Conservation (phyloP, 257 asterid genomes). For the Handroanthus guayacan region DNA sequence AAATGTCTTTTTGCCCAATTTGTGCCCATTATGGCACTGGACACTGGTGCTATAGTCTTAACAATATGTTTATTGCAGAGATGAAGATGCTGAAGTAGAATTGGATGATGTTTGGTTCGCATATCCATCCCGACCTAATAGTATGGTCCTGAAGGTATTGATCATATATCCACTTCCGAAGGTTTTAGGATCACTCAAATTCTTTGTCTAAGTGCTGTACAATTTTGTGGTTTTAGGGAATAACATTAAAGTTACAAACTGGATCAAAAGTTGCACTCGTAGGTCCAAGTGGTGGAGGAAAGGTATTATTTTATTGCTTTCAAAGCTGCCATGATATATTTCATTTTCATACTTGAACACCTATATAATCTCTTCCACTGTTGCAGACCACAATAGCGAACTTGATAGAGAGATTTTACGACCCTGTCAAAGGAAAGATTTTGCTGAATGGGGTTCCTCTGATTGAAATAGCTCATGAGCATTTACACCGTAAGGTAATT, state of each 20-base stretch:
- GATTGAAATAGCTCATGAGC: slow-evolving; percentile 71
- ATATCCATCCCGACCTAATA: slow-evolving; percentile 88
- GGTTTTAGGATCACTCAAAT: slow-evolving; percentile 23
- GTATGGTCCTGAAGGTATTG: slow-evolving; percentile 80
- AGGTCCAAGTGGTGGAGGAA: slow-evolving; percentile 97
- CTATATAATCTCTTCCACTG: background rate
- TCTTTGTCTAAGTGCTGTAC: slow-evolving; percentile 11
- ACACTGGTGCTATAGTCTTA: background rate
- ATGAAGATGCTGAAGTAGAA: slow-evolving; percentile 80
- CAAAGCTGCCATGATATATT: slow-evolving; percentile 12
- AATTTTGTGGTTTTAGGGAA: slow-evolving; percentile 60
- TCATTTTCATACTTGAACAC: slow-evolving; percentile 2
- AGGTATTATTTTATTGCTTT: slow-evolving; percentile 49
- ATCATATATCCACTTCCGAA: slow-evolving; percentile 23
- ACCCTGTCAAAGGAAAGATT: slow-evolving; percentile 72
- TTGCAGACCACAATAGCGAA: slow-evolving; percentile 89
- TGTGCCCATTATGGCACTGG: background rate
- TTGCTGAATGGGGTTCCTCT: slow-evolving; percentile 78
- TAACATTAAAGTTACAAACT: slow-evolving; percentile 61
- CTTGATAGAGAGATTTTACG: slow-evolving; percentile 90
- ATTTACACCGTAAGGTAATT: slow-evolving; percentile 79
- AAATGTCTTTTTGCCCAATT: background rate
- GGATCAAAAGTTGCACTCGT: slow-evolving; percentile 90
- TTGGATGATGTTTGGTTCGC: slow-evolving; percentile 90
- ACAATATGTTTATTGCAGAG: slow-evolving; percentile 47